Evolutionary conservation across 176 grass and related monocot genomes (phyloP).

Genomic region (Poa annua): DNA sequence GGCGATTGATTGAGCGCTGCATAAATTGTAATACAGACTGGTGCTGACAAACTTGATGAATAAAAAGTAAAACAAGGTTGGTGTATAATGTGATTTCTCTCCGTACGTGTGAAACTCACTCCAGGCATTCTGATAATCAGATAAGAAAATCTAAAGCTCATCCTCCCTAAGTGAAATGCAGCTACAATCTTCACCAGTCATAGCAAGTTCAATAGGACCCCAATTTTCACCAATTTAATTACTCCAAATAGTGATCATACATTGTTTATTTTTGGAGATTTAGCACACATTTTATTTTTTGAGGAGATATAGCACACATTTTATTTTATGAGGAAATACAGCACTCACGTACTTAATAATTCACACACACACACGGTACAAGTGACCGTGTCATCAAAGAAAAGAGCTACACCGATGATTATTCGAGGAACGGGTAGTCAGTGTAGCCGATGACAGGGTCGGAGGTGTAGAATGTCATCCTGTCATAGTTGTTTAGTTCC

Average conservation of each 20-base stretch:
- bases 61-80: conserved; percentile 23
- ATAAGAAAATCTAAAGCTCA: not conserved
- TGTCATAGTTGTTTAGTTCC: not conserved
- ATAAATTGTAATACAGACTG: conserved; percentile 3
- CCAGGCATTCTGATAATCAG: not conserved
- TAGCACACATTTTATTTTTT: too few species aligned
- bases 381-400: not conserved
- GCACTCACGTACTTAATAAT: not conserved
- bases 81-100: not conserved
- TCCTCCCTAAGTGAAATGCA: not conserved
- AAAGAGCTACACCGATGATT: not conserved
- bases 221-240: too few species aligned
- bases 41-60: conserved; percentile 6
- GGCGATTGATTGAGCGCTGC: not conserved
- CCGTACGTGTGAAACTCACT: not conserved
- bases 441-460: not conserved
- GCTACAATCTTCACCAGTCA: not conserved
- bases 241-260: too few species aligned
- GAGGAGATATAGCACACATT: too few species aligned
- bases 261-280: too few species aligned
- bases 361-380: not conserved
- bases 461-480: not conserved
- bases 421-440: not conserved
- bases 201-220: not conserved
- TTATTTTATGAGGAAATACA: too few species aligned